Percentiles rank a stretch among this genome's conserved stretches.
Evolutionary conservation across 2,329 filamentous ascomycete species (phyloP).

Genomic region (Cercospora sp.): DNA sequence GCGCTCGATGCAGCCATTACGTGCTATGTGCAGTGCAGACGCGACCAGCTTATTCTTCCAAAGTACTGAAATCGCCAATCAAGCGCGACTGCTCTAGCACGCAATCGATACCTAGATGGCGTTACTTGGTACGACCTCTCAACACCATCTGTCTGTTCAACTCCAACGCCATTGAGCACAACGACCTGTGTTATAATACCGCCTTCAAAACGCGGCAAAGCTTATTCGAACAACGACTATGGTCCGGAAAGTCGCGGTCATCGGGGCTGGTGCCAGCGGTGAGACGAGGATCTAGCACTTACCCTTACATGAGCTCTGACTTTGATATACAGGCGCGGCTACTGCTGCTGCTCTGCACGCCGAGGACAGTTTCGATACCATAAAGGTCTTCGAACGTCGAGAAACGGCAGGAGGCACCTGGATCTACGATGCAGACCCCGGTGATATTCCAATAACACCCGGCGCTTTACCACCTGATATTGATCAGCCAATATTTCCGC

Average conservation of each 20-base stretch:
- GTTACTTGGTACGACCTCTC: neutral
- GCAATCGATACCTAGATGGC: conserved; percentile 11
- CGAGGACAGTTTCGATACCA: conserved; percentile 39
- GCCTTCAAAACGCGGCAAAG: neutral
- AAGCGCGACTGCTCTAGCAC: conserved; percentile 1
- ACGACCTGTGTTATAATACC: neutral
- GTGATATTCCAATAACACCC: conserved; percentile 42
- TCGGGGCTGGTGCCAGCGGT: conserved; percentile 34
- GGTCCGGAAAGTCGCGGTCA: conserved; percentile 36
- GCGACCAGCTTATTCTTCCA: neutral
- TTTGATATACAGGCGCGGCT: conserved; percentile 33
- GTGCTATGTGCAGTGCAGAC: neutral
- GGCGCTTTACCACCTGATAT: conserved; percentile 49
- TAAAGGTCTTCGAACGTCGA: conserved; percentile 41
- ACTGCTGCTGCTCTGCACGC: conserved; percentile 40
- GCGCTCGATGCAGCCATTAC: neutral
- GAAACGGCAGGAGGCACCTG: conserved; percentile 41
- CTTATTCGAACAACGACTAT: conserved; percentile 26
- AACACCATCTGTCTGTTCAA: neutral
- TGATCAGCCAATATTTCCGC: conserved; percentile 51
- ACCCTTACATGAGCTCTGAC: neutral
- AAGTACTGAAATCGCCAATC: neutral
- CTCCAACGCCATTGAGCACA: neutral
- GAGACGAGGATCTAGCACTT: conserved; percentile 14
- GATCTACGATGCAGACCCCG: conserved; percentile 53